Conservation (phyloP, 768 basidiomycete genomes). For the Naganishia onofrii region DNA sequence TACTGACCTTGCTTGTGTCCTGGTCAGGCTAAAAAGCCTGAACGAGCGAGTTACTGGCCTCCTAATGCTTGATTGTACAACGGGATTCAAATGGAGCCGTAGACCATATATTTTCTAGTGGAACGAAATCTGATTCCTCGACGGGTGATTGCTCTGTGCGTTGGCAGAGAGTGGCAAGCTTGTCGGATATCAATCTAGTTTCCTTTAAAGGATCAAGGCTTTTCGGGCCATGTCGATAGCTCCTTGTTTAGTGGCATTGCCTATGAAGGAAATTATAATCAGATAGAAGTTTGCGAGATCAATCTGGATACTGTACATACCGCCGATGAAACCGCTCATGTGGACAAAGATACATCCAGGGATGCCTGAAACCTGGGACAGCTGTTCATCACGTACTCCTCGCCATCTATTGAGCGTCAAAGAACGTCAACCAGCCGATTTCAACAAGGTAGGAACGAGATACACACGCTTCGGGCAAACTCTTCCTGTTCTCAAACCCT, state of each 20-base stretch:
- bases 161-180: not conserved
- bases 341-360: slow-evolving; percentile 87
- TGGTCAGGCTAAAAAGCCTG: not conserved
- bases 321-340: slow-evolving; percentile 94
- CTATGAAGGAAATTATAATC: slow-evolving; percentile 13
- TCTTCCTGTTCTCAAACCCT: slow-evolving; percentile 85
- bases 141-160: not conserved
- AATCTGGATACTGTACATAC: slow-evolving; percentile 54
- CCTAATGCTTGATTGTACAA: not conserved
- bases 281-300: not conserved
- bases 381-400: slow-evolving; percentile 77
- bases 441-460: not conserved
- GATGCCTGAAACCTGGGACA: slow-evolving; percentile 71
- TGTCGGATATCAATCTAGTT: not conserved
- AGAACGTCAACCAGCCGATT: not conserved
- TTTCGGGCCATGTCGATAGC: slow-evolving; percentile 73
- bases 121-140: not conserved
- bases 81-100: not conserved
- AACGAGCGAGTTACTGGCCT: not conserved
- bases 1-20: not conserved
- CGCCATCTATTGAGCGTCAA: slow-evolving; percentile 62
- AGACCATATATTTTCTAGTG: not conserved
- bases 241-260: slow-evolving; percentile 82
- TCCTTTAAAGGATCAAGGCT: slow-evolving; percentile 55
- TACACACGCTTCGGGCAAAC: slow-evolving; percentile 70